Percentiles rank a stretch among this genome's conserved stretches.
These are phyloP conservation scores for Solanum tacnaense DNA, from an alignment of 257 asterid species.

Conservation along the genomic window DNA sequence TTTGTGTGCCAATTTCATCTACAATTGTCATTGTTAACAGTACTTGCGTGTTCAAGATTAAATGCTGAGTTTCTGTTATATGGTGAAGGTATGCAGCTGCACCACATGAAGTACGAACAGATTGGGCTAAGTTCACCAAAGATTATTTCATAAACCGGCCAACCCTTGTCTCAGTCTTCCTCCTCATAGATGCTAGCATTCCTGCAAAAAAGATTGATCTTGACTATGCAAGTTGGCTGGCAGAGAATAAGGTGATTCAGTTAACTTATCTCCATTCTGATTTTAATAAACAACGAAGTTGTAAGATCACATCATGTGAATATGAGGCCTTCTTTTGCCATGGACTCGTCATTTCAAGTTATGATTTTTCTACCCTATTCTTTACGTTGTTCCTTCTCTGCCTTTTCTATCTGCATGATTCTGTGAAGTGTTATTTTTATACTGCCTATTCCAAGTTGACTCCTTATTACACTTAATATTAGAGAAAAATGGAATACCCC, in stretches of 20 bases:
- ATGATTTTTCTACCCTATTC: neutral
- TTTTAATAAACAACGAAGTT: neutral
- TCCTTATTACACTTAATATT: neutral
- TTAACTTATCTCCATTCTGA: neutral
- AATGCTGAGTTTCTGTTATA: neutral
- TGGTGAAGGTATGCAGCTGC: slow-evolving; percentile 75
- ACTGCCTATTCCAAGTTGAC: neutral
- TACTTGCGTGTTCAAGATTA: neutral
- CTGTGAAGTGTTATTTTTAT: neutral
- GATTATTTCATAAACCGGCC: slow-evolving; percentile 85
- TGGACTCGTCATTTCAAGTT: neutral
- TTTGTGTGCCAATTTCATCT: neutral
- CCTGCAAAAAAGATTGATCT: slow-evolving; percentile 86
- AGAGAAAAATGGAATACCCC: neutral
- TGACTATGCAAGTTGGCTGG: slow-evolving; percentile 93
- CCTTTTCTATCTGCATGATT: neutral
- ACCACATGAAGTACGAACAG: slow-evolving; percentile 80
- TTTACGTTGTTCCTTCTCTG: neutral
- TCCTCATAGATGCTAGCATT: slow-evolving; percentile 91
- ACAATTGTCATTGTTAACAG: neutral
- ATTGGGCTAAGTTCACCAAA: slow-evolving; percentile 88
- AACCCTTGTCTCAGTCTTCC: slow-evolving; percentile 95
- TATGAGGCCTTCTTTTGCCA: neutral
- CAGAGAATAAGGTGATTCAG: slow-evolving; percentile 60
- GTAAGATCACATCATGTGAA: neutral